Base-by-base conservation (phyloP, 31 red algal species). In the Endocladia muricata region DNA sequence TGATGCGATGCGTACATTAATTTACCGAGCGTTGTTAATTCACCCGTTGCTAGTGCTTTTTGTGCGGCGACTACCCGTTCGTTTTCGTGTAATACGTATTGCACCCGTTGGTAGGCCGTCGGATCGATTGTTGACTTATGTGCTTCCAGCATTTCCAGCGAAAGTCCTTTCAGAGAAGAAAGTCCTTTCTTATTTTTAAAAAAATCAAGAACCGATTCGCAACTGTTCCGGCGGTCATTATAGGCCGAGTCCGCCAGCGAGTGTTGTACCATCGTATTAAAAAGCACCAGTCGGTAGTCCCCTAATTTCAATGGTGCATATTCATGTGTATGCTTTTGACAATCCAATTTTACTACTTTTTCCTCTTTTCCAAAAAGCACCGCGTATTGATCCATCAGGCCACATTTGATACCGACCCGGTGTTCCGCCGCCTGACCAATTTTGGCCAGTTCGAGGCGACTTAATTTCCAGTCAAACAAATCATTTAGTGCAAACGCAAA, bases 351-450 rank as follows among this genome's bases (percentile, higher is more conserved):
- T 48, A 99, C 65, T 29, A 84, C 92, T 3, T 58, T 52, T 33
- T 90, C 96, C 3, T 33, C 58, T 35, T 79, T 22, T 28, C 75
- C 96, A 9, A 61, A 60, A n/a, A n/a, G n/a, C n/a, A n/a, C n/a
- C n/a, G n/a, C n/a, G n/a, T n/a, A 52, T 57, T 99, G 96, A 73
- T 99, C 96, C 96, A 99, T 99, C 30, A 99, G 95, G 25, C 96
- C 96, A 67, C 92, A 95, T 38, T 89, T 88, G 38, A 95, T 78
- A 11, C 59, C 61, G 2, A 83, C 92, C 62, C 90, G 80, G 68
- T 99, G 92, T 72, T 99, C 96, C 29, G 73, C 77, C 29, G 26
- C 67, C 79, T 99, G 96, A 7, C 96, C 86, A 74, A 83, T 76
- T 59, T 58, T 41, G 11, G 96, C 96, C 8, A 86, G 88, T 22